Conservation (phyloP, 2,329 filamentous ascomycete genomes). For the Fusarium transvaalense region DNA sequence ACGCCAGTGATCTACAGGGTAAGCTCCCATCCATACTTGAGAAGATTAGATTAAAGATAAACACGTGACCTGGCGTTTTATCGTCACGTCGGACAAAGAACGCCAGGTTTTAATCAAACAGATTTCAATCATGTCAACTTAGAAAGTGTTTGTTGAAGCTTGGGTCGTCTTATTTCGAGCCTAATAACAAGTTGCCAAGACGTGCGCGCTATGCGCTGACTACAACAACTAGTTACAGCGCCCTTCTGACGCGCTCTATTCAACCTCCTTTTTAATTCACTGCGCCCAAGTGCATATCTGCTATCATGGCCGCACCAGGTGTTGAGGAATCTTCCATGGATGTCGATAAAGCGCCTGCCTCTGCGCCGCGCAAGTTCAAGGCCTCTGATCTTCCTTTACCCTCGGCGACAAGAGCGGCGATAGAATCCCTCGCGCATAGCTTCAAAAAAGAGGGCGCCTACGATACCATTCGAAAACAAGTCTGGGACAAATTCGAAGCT, state of each 20-base stretch:
- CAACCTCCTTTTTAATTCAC: constrained; percentile 24
- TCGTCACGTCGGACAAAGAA: constrained; percentile 36
- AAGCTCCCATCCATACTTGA: background rate
- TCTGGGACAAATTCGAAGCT: constrained; percentile 80
- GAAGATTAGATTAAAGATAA: background rate
- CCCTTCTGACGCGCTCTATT: constrained; percentile 15
- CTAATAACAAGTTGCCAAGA: background rate
- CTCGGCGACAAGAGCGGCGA: constrained; percentile 77
- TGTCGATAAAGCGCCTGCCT: constrained; percentile 24
- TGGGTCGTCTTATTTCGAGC: background rate
- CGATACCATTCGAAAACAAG: constrained; percentile 79
- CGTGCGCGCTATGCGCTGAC: constrained; percentile 38
- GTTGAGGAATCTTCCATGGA: constrained; percentile 42
- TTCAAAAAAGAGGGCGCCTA: constrained; percentile 92
- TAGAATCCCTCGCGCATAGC: constrained; percentile 80
- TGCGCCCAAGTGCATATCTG: constrained; percentile 11
- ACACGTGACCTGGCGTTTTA: constrained; percentile 49
- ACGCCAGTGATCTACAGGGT: constrained; percentile 20
- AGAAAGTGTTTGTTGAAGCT: constrained; percentile 2
- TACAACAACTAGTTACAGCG: constrained; percentile 23
- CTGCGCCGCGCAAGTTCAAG: constrained; percentile 68
- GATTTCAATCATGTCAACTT: constrained; percentile 13
- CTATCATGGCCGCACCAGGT: constrained; percentile 41
- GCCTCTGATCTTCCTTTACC: constrained; percentile 80
- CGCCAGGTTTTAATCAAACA: constrained; percentile 8